A percentile compares a stretch with the other conserved stretches of the same genome.
phyloP scores from a whole-genome alignment of 139 green algal genomes.

The Tetraselmis striata region DNA sequence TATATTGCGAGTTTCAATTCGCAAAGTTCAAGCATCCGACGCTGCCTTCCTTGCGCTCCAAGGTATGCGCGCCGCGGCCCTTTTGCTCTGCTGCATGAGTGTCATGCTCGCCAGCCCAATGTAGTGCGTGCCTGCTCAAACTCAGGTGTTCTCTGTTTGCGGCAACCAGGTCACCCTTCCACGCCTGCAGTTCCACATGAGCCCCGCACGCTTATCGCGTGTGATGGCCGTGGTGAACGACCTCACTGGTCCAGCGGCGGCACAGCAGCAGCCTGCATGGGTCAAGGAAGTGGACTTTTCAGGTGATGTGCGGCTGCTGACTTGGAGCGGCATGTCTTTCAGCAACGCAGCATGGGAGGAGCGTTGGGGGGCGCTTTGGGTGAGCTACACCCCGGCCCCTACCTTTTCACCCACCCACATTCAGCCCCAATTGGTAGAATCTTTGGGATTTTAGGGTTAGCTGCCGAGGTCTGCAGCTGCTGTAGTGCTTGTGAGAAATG shows the following conservation, averaged over 20 bases:
- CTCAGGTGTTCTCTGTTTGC: no score
- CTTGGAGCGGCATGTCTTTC: conserved; percentile 35
- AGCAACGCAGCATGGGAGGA: conserved; percentile 31
- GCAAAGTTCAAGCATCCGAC: background rate
- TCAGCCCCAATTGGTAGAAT: no score
- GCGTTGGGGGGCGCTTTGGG: conserved; percentile 17
- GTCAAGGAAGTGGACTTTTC: conserved; percentile 24
- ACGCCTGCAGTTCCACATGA: conserved; percentile 60
- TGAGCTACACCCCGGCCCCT: no score
- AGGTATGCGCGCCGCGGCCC: no score
- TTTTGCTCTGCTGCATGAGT: no score
- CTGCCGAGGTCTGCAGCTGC: no score
- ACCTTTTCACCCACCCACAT: no score
- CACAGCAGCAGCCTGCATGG: conserved; percentile 19
- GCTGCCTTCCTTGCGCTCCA: background rate
- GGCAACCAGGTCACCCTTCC: conserved; percentile 46
- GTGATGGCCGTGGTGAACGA: conserved; percentile 46
- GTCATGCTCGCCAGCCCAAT: no score
- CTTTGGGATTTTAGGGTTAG: no score
- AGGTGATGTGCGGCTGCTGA: conserved; percentile 26
- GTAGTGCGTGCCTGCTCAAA: no score
- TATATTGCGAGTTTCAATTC: background rate
- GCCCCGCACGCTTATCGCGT: conserved; percentile 43
- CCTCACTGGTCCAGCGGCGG: no score
- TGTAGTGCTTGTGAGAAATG: no score